Conservation (phyloP, 768 basidiomycete genomes). For the Trametes sanguinea region DNA sequence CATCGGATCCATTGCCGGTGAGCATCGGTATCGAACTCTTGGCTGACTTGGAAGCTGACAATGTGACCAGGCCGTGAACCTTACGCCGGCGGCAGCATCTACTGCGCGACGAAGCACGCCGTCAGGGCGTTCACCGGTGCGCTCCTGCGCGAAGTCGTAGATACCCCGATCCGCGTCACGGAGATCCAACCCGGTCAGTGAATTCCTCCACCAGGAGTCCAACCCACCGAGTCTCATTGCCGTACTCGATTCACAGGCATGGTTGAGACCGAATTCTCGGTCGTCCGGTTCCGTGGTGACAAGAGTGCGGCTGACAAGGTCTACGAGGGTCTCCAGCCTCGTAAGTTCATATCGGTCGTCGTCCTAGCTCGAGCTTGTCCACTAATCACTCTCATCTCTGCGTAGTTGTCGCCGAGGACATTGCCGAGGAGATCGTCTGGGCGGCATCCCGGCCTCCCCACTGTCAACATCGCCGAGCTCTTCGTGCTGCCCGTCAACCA, state of each 20-base stretch:
- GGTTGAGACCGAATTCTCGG: slow-evolving; percentile 92
- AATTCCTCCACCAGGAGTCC: background rate
- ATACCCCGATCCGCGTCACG: slow-evolving; percentile 90
- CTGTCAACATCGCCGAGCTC: slow-evolving; percentile 86
- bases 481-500: slow-evolving; percentile 81
- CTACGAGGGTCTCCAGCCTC: slow-evolving; percentile 84
- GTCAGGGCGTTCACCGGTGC: slow-evolving; percentile 85
- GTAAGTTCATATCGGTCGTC: slow-evolving; percentile 48
- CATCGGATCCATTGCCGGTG: slow-evolving; percentile 88
- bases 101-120: slow-evolving; percentile 88
- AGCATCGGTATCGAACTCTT: slow-evolving; percentile 34
- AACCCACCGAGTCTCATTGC: background rate
- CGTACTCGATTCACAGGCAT: slow-evolving; percentile 47
- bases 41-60: background rate
- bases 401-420: slow-evolving; percentile 78
- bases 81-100: slow-evolving; percentile 90
- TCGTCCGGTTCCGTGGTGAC: slow-evolving; percentile 89
- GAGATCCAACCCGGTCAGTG: slow-evolving; percentile 87
- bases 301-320: slow-evolving; percentile 80
- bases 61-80: slow-evolving; percentile 39
- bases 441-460: slow-evolving; percentile 88
- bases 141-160: slow-evolving; percentile 83
- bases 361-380: background rate
- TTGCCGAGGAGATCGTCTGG: slow-evolving; percentile 99
- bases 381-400: background rate